Evolutionary conservation across 805 yeast species (phyloP).

Genomic region (Ogataea saltuana): DNA sequence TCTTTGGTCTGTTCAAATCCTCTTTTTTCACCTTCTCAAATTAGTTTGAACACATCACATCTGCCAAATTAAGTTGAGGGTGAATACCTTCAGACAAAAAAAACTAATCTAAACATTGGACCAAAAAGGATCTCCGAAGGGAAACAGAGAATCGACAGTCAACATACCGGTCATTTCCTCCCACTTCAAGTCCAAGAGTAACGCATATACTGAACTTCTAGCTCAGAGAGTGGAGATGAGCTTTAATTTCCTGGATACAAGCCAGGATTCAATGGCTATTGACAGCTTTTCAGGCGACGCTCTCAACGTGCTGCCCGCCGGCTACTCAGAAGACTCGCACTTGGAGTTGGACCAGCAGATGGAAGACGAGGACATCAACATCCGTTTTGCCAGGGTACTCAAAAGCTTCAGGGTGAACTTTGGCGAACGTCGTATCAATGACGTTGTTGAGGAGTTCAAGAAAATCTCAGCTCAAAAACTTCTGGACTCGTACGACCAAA

Average conservation of each 20-base stretch:
- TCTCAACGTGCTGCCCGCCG: conserved; percentile 1
- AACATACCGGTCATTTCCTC: too few relatives aligned
- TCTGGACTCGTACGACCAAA: conserved; percentile 21
- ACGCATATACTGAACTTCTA: too few relatives aligned
- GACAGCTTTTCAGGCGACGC: neutral
- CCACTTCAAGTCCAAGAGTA: too few relatives aligned
- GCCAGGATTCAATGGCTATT: conserved; percentile 8
- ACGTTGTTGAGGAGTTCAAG: conserved; percentile 25
- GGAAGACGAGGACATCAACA: conserved; percentile 26
- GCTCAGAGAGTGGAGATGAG: too few relatives aligned
- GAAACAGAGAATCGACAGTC: too few relatives aligned
- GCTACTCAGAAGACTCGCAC: neutral
- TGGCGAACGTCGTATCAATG: conserved; percentile 23
- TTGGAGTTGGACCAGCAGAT: conserved; percentile 28
- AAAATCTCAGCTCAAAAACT: conserved; percentile 24
- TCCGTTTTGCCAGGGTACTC: conserved; percentile 42
- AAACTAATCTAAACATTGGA: conserved; percentile 2
- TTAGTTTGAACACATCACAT: conserved; percentile 15
- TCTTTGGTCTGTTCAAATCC: conserved; percentile 5
- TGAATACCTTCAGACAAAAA: neutral
- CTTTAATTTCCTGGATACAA: conserved; percentile 2
- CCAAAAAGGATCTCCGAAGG: neutral
- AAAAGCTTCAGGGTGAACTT: conserved; percentile 34
- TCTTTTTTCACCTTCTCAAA: neutral
- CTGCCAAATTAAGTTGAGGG: conserved; percentile 5